Evolutionary conservation across 345 rosid genomes (phyloP), one percentile per base, ranked within the genome.

Genomic region (Angophora floribunda): DNA sequence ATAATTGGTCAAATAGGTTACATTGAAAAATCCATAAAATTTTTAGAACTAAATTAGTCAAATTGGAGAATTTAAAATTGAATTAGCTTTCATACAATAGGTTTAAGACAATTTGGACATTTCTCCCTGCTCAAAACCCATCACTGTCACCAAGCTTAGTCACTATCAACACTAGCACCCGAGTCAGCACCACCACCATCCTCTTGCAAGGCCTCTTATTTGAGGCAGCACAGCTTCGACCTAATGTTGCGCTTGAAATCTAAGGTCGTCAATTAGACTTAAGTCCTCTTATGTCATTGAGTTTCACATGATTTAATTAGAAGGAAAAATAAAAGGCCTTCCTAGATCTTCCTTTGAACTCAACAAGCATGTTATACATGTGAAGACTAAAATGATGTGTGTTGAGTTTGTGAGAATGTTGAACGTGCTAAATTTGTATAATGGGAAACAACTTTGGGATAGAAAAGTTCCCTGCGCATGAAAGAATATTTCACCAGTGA

Each of bases 141-240:
- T 75, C 82, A 6, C 45, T 1, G 1, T 21, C 47, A 9, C 82
- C 44, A 70, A 70, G 13, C 47, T 17, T 47, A 1, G 26, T 19
- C 13, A 2, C 82, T 21, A 70, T 36, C 7, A 70, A 44, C 49
- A 70, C 82, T 0, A 17, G 0, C 80, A 36, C 45, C 13, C 1
- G 0, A 17, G 4, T 70, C 0, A 67, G 1, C 47, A 36, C 82
- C 47, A 70, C 47, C 26, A 9, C 82, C 47, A 70, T 70, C 26
- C 49, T 36, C 82, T 17, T 75, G 82, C 2, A 2, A 17, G 49
- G 49, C 82, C 26, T 75, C 1, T 75, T 75, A 75, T 75, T 7
- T 75, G 4, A 5, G 47, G 1, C 1, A 8, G 1, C 6, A 0
- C 22, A 9, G 21, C 80, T 36, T 70, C 24, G 4, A 70, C 80